A percentile compares a stretch with the other conserved stretches of the same genome.
Conservation (phyloP, 768 basidiomycete genomes). For the Tricholoma bakamatsutake region DNA sequence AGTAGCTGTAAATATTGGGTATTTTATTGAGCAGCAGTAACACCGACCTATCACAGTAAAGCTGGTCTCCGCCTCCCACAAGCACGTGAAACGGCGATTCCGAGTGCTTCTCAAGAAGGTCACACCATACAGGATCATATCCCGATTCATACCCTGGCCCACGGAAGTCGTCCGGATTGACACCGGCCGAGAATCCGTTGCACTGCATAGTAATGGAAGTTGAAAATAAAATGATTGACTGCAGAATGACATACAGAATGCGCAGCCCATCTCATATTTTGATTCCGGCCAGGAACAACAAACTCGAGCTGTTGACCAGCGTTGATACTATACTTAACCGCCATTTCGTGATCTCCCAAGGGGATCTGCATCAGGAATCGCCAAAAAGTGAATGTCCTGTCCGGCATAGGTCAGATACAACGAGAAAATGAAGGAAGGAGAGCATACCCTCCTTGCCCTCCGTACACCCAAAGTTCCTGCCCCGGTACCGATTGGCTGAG, state of each 20-base stretch:
- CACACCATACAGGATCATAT: constrained; percentile 91
- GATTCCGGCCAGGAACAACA: constrained; percentile 69
- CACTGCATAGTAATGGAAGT: constrained; percentile 40
- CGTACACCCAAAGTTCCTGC: constrained; percentile 72
- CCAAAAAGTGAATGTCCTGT: constrained; percentile 90
- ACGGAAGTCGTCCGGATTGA: constrained; percentile 83
- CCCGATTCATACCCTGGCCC: constrained; percentile 76
- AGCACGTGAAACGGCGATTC: constrained; percentile 83
- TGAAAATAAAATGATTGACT: neutral
- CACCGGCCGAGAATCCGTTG: constrained; percentile 84
- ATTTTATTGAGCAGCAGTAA: neutral
- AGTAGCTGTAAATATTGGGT: neutral
- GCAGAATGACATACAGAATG: constrained; percentile 56
- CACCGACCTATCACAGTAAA: constrained; percentile 76
- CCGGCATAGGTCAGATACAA: neutral
- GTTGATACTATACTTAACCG: constrained; percentile 78
- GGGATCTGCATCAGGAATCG: constrained; percentile 85
- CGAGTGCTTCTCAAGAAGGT: constrained; percentile 80
- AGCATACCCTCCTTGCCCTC: constrained; percentile 46
- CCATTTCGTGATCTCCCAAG: constrained; percentile 63
- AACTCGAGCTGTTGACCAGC: constrained; percentile 72
- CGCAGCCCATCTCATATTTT: constrained; percentile 90
- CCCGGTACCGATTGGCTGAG: constrained; percentile 43
- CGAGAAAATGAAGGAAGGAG: neutral
- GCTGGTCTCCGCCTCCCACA: constrained; percentile 91